These are phyloP conservation scores for Tricholoma terreum DNA, from an alignment of 768 basidiomycete genomes.

Conservation along the genomic window DNA sequence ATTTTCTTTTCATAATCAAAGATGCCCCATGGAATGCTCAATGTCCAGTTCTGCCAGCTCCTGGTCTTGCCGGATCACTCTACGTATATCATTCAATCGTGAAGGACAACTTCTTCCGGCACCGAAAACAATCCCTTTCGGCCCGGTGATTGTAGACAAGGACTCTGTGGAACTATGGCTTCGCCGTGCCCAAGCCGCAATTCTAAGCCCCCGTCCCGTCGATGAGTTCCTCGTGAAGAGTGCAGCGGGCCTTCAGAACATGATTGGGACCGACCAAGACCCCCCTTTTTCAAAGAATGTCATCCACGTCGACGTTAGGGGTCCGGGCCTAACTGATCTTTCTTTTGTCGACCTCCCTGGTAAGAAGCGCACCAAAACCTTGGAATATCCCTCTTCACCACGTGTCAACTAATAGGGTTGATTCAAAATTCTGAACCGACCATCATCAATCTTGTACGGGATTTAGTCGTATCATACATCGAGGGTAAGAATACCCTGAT, in stretches of 20 bases:
- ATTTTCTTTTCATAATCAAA: constrained; percentile 20
- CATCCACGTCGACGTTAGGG: constrained; percentile 38
- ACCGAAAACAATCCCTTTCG: too few species aligned
- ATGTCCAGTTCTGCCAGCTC: constrained; percentile 37
- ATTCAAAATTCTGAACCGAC: constrained; percentile 47
- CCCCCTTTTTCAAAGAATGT: constrained; percentile 38
- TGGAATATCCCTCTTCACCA: too few species aligned
- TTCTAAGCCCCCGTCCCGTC: constrained; percentile 41
- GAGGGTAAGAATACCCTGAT: constrained; percentile 42
- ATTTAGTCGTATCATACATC: constrained; percentile 47
- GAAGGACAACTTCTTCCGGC: too few species aligned
- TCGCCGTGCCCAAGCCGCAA: constrained; percentile 57
- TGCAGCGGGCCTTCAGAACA: constrained; percentile 18
- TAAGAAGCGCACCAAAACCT: too few species aligned
- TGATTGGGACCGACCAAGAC: not conserved
- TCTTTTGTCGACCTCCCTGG: constrained; percentile 41
- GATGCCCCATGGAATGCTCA: constrained; percentile 51
- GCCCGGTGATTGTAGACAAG: constrained; percentile 37
- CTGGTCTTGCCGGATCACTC: constrained; percentile 45
- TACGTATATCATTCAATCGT: constrained; percentile 24
- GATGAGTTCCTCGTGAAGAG: constrained; percentile 25
- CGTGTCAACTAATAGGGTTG: too few species aligned
- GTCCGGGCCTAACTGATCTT: constrained; percentile 35
- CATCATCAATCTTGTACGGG: constrained; percentile 41
- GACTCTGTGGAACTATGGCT: constrained; percentile 48